A percentile compares a stretch with the other conserved stretches of the same genome.
Conservation (phyloP, 2,329 filamentous ascomycete genomes). For the Pseudocercospora macadamiae region DNA sequence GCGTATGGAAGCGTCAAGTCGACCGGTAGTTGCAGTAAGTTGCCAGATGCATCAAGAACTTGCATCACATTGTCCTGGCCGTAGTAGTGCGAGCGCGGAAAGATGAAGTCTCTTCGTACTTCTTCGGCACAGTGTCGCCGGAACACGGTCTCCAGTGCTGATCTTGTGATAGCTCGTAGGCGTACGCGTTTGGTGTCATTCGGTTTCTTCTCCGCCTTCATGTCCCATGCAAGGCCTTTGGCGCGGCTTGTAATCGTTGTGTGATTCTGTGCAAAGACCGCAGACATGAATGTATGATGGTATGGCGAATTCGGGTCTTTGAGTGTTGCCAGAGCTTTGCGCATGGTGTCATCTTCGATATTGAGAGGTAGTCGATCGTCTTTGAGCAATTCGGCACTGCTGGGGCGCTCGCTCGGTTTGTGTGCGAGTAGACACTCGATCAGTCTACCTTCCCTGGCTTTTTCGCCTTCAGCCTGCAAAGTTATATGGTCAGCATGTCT, state of each 20-base stretch:
- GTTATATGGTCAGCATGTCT: neutral
- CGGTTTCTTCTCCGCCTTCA: constrained; percentile 32
- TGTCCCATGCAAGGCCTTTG: constrained; percentile 66
- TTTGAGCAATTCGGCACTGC: constrained; percentile 77
- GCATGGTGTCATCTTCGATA: constrained; percentile 89
- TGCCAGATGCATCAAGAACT: constrained; percentile 79
- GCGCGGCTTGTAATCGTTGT: constrained; percentile 60
- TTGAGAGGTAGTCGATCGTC: constrained; percentile 87
- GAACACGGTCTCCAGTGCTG: constrained; percentile 76
- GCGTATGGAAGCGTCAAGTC: constrained; percentile 91
- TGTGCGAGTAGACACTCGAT: constrained; percentile 80
- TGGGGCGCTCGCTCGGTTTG: constrained; percentile 79
- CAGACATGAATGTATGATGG: constrained; percentile 85
- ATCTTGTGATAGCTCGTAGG: constrained; percentile 62
- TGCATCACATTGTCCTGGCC: constrained; percentile 69
- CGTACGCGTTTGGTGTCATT: constrained; percentile 32
- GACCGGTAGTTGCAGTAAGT: constrained; percentile 90
- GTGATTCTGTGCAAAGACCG: constrained; percentile 69
- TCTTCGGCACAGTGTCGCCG: constrained; percentile 88
- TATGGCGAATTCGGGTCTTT: constrained; percentile 83
- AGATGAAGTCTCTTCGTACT: constrained; percentile 71
- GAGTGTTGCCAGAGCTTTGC: constrained; percentile 77
- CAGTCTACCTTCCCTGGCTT: constrained; percentile 71
- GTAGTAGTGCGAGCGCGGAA: constrained; percentile 83
- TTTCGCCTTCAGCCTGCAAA: constrained; percentile 60